Evolutionary conservation across 768 basidiomycete genomes (phyloP).

Genomic region (Flagelloscypha sp.): DNA sequence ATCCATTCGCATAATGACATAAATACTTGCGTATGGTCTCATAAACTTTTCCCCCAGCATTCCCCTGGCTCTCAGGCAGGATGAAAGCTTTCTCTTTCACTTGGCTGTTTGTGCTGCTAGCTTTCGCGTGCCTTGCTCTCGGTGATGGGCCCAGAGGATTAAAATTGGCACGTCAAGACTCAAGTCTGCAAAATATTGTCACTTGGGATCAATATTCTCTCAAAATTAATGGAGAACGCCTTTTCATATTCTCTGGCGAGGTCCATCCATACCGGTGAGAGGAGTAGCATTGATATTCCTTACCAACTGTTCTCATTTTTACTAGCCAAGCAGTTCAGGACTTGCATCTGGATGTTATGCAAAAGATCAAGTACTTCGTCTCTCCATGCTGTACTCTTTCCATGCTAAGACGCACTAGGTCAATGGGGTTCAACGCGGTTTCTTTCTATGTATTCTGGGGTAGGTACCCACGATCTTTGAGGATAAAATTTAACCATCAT

Average conservation of each 20-base stretch:
- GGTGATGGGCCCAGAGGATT: neutral
- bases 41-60: no score
- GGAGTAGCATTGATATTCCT: no score
- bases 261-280: constrained; percentile 34
- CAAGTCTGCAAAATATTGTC: no score
- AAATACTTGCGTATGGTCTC: no score
- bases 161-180: neutral
- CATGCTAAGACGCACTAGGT: constrained; percentile 14
- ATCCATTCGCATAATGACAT: no score
- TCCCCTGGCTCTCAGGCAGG: no score
- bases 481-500: no score
- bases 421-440: constrained; percentile 35
- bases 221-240: constrained; percentile 31
- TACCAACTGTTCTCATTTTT: neutral
- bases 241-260: constrained; percentile 35
- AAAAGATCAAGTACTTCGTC: constrained; percentile 32
- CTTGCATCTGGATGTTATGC: constrained; percentile 34
- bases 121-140: constrained; percentile 11
- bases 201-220: constrained; percentile 39
- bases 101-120: no score
- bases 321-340: constrained; percentile 32
- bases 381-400: neutral
- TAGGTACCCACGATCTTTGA: no score
- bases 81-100: no score
- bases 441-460: constrained; percentile 40